Conservation (phyloP, 441 rosid genomes). For the Cnidoscolus chayamansa region DNA sequence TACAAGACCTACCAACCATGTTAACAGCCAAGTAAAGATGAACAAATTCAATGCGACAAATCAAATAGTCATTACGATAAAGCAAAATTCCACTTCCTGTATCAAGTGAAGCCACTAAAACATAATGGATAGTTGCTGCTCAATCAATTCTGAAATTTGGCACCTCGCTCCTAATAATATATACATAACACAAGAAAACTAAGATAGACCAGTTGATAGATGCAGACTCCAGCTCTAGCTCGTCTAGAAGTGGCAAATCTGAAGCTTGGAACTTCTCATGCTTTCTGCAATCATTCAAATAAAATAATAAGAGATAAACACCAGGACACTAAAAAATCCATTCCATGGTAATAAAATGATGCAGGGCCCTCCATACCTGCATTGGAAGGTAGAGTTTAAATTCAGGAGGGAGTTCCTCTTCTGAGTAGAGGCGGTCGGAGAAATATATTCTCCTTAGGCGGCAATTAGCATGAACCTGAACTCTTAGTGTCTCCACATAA, state of each 20-base stretch:
- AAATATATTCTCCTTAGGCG: slow-evolving; percentile 87
- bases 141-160: neutral
- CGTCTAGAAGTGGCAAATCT: neutral
- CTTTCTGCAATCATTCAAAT: slow-evolving; percentile 36
- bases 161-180: neutral
- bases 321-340: neutral
- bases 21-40: too few species aligned
- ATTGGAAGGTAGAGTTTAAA: slow-evolving; percentile 86
- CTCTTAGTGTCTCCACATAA: slow-evolving; percentile 87
- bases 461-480: slow-evolving; percentile 95
- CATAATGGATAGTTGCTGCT: neutral
- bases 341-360: neutral
- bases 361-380: slow-evolving; percentile 48
- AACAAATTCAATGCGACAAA: neutral
- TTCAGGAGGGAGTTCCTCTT: slow-evolving; percentile 96
- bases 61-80: neutral
- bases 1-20: too few species aligned
- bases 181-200: neutral
- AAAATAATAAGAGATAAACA: neutral
- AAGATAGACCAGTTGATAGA: neutral
- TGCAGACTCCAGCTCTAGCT: neutral
- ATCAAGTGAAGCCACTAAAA: neutral
- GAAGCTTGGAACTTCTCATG: slow-evolving; percentile 19
- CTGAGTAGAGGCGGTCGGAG: slow-evolving; percentile 85
- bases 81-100: neutral